Evolutionary conservation across 768 basidiomycete species (phyloP).

Genomic region (Trametes maxima): DNA sequence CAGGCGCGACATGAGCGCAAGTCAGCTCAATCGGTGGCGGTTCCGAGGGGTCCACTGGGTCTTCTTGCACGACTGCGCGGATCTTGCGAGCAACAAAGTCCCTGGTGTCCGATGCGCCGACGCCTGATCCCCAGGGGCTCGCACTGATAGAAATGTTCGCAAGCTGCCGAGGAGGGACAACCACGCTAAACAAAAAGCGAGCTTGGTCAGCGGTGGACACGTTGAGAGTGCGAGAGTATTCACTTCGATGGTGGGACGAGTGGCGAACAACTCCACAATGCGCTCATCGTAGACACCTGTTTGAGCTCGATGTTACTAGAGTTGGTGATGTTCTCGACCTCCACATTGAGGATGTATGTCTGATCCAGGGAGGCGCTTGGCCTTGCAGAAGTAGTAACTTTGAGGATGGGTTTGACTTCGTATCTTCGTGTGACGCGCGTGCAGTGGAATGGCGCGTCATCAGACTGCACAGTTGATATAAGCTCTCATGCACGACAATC

Average conservation of each 20-base stretch:
- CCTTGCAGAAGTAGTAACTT: conserved; percentile 50
- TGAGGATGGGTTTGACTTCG: conserved; percentile 62
- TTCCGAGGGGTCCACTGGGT: conserved; percentile 36
- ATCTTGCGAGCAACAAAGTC: conserved; percentile 58
- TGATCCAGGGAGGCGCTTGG: conserved; percentile 52
- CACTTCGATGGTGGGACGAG: conserved; percentile 45
- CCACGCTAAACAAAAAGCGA: conserved; percentile 36
- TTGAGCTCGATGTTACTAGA: conserved; percentile 48
- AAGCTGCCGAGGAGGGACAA: conserved; percentile 51
- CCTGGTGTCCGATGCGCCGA: conserved; percentile 44
- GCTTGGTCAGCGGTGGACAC: background rate
- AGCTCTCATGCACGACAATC: background rate
- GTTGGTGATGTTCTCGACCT: conserved; percentile 54
- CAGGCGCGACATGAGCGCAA: conserved; percentile 51
- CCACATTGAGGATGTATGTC: conserved; percentile 55
- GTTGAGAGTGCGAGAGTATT: conserved; percentile 31
- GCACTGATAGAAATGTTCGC: conserved; percentile 47
- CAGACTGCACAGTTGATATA: conserved; percentile 38
- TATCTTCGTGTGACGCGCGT: conserved; percentile 55
- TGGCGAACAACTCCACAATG: conserved; percentile 61
- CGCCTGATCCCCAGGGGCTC: conserved; percentile 39
- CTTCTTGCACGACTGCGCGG: conserved; percentile 51
- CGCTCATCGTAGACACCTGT: conserved; percentile 67
- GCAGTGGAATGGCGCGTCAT: conserved; percentile 55
- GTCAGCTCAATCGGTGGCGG: conserved; percentile 60